These are phyloP conservation scores for Nakazawaea siamensis DNA, from an alignment of 805 yeast genomes.

Conservation along the genomic window DNA sequence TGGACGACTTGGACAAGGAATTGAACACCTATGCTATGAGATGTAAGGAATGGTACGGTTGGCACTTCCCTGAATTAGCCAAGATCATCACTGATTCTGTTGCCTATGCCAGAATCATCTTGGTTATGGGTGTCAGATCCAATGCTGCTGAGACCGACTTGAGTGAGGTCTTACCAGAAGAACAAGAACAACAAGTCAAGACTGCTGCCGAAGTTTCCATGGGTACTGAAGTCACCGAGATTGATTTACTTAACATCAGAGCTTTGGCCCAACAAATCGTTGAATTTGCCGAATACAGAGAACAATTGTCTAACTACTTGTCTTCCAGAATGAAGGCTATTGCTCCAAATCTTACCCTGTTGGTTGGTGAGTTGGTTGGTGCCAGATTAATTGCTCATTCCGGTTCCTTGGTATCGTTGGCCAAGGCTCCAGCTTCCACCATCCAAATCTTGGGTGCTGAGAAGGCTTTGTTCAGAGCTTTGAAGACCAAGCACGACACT, in stretches of 20 bases:
- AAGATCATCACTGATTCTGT: constrained; percentile 93
- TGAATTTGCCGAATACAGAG: constrained; percentile 93
- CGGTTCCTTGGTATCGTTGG: constrained; percentile 87
- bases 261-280: constrained; percentile 94
- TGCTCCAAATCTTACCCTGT: constrained; percentile 93
- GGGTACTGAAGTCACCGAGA: constrained; percentile 98
- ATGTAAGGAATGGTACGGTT: constrained; percentile 99
- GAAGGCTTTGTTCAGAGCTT: constrained; percentile 97
- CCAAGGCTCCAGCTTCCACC: constrained; percentile 98
- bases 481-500: constrained; percentile 96
- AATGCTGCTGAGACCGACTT: constrained; percentile 87
- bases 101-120: constrained; percentile 90
- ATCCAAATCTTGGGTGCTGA: constrained; percentile 98
- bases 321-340: constrained; percentile 96
- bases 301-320: constrained; percentile 86
- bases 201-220: constrained; percentile 97
- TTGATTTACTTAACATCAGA: constrained; percentile 80
- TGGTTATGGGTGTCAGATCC: constrained; percentile 90
- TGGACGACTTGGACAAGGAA: constrained; percentile 96
- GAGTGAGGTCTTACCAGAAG: constrained; percentile 87
- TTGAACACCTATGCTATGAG: constrained; percentile 98
- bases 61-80: constrained; percentile 99
- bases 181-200: constrained; percentile 84
- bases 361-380: constrained; percentile 97
- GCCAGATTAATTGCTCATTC: constrained; percentile 97